Conservation (phyloP, 805 yeast genomes). For the Candida gorgasii region DNA sequence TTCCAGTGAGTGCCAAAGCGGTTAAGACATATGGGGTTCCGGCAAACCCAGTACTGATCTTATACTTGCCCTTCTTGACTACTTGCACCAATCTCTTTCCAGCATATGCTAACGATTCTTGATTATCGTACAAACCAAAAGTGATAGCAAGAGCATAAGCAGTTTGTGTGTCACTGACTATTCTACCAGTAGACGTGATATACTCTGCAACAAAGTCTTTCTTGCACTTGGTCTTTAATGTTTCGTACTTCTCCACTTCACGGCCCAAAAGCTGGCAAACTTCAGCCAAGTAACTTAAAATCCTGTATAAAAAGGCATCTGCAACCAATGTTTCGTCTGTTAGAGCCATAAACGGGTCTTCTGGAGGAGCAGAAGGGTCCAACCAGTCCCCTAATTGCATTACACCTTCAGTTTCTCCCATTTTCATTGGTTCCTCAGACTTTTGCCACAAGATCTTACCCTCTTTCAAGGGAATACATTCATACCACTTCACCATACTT, state of each 20-base stretch:
- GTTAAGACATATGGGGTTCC: conserved; percentile 26
- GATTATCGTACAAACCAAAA: conserved; percentile 16
- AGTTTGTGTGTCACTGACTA: conserved; percentile 23
- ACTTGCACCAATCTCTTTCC: conserved; percentile 20
- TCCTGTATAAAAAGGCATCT: conserved; percentile 11
- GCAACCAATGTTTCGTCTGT: conserved; percentile 23
- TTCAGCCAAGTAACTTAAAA: no score
- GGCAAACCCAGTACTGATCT: conserved; percentile 26
- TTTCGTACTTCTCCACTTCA: no score
- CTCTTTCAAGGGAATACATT: no score
- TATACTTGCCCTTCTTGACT: no score
- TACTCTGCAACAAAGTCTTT: conserved; percentile 19
- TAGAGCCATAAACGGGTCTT: conserved; percentile 20
- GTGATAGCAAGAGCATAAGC: conserved; percentile 22
- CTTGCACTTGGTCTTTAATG: conserved; percentile 15
- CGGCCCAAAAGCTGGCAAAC: no score
- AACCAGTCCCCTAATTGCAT: conserved; percentile 12
- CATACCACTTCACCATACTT: no score
- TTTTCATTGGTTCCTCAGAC: no score
- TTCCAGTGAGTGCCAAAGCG: no score
- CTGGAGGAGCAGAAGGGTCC: conserved; percentile 27
- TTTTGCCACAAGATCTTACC: no score
- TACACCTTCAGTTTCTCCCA: no score
- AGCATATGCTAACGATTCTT: conserved; percentile 19
- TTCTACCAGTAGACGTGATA: conserved; percentile 16